A percentile compares a stretch with the other conserved stretches of the same genome.
These are phyloP conservation scores for Acer saccharum DNA, from an alignment of 345 rosid species.

Conservation along the genomic window DNA sequence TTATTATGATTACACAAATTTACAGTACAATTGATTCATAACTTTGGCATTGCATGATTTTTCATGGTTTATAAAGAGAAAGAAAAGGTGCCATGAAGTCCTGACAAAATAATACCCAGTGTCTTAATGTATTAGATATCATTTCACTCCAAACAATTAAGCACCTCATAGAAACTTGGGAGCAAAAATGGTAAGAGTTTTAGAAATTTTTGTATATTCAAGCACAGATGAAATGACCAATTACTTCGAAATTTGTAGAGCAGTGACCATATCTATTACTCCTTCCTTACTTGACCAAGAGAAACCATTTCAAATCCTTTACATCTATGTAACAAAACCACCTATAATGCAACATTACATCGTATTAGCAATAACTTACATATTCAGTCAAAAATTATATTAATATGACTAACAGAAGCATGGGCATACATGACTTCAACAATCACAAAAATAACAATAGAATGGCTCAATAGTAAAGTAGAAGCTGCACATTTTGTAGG, in stretches of 20 bases:
- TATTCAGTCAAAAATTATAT: background rate
- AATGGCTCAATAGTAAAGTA: conserved; percentile 3
- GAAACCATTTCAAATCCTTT: background rate
- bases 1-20: background rate
- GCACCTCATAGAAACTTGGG: background rate
- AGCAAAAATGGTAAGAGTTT: background rate
- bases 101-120: background rate
- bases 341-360: background rate
- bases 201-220: background rate
- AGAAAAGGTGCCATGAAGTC: background rate
- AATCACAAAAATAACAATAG: background rate
- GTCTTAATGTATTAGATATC: background rate
- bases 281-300: background rate
- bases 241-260: background rate
- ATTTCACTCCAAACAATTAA: background rate
- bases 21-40: background rate
- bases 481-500: background rate
- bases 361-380: background rate
- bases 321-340: background rate
- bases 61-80: background rate
- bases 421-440: background rate
- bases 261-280: background rate
- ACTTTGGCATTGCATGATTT: background rate
- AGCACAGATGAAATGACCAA: conserved; percentile 3
- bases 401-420: background rate